Conservation (phyloP, 2,329 filamentous ascomycete genomes). For the Rhynchosporium graminicola region DNA sequence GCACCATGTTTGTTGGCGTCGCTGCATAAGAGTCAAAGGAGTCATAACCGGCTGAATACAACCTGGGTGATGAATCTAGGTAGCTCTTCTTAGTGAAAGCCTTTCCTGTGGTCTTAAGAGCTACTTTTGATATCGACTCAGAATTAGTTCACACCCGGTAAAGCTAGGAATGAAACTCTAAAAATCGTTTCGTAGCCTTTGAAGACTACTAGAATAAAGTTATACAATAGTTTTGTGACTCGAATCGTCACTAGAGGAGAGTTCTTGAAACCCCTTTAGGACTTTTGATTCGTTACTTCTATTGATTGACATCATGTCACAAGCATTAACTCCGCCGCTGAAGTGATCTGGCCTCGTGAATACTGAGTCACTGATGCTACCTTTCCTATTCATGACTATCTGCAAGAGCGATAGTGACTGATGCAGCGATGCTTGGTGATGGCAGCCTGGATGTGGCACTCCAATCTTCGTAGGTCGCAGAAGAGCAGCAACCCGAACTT, state of each 20-base stretch:
- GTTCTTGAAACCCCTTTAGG: no score
- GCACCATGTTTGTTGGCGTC: slow-evolving; percentile 1
- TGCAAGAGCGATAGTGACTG: neutral
- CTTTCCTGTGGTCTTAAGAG: neutral
- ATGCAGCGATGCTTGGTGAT: neutral
- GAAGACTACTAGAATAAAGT: no score
- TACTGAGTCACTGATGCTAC: neutral
- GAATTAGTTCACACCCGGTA: no score
- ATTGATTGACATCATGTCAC: no score
- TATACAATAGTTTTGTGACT: no score
- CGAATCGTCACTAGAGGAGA: no score
- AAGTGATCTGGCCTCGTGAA: neutral
- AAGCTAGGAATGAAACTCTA: no score
- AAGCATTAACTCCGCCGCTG: no score
- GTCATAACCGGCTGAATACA: slow-evolving; percentile 5
- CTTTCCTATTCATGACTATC: neutral
- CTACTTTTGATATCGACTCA: neutral
- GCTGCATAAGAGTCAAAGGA: slow-evolving; percentile 4
- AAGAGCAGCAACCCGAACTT: neutral
- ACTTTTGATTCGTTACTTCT: no score
- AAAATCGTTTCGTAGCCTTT: no score
- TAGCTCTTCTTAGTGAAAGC: neutral
- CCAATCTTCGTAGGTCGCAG: neutral
- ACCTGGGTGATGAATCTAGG: neutral
- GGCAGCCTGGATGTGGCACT: slow-evolving; percentile 9